Evolutionary conservation across 2,329 filamentous ascomycete species (phyloP).

Genomic region (Cadophora sp.): DNA sequence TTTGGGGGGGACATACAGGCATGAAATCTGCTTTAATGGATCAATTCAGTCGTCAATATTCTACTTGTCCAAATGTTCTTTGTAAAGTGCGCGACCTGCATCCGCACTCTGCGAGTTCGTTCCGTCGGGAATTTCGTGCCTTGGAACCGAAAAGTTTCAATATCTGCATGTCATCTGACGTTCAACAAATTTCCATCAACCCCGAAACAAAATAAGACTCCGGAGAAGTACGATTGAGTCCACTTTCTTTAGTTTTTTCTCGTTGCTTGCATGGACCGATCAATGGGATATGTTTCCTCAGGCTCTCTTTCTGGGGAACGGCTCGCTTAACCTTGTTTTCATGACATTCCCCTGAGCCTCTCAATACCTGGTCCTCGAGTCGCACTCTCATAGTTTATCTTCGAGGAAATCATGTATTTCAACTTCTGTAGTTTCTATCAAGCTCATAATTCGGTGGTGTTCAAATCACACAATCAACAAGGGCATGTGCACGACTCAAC

Average conservation of each 20-base stretch:
- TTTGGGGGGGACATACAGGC: neutral
- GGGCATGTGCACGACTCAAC: neutral
- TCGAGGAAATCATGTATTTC: neutral
- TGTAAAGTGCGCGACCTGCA: neutral
- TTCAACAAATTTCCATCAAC: neutral
- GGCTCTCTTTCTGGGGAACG: neutral
- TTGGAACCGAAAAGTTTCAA: neutral
- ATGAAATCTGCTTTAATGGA: neutral
- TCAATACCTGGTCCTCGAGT: neutral
- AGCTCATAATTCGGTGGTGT: neutral
- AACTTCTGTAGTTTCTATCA: neutral
- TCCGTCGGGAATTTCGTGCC: conserved; percentile 3
- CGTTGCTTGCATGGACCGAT: too few relatives aligned
- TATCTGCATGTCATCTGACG: neutral
- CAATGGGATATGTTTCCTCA: too few relatives aligned
- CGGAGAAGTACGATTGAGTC: too few relatives aligned
- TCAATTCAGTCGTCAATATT: neutral
- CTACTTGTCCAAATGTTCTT: too few relatives aligned
- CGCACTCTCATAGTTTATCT: neutral
- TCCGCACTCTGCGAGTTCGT: neutral
- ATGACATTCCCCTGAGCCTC: conserved; percentile 3
- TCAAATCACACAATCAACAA: neutral
- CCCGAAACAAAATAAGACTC: neutral
- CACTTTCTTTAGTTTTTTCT: too few relatives aligned
- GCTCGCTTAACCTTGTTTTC: conserved; percentile 17